These are phyloP conservation scores for Thuidium tamariscinum DNA, from an alignment of 225 moss, liverwort and hornwort genomes.

Conservation along the genomic window DNA sequence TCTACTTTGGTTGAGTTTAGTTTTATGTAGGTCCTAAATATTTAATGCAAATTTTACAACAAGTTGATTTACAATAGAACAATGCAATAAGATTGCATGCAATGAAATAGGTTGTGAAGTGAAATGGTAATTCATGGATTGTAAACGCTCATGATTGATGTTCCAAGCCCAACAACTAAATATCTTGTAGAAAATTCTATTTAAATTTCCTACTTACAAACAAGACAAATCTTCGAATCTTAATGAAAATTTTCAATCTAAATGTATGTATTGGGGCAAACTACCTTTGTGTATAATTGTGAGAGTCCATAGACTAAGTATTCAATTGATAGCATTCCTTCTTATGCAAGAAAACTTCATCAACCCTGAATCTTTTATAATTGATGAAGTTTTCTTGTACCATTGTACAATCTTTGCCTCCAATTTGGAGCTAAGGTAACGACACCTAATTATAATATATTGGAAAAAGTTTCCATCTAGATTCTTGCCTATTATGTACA, in stretches of 20 bases:
- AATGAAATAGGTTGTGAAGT: background rate
- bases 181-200: background rate
- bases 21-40: accelerated
- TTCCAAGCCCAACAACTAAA: accelerated
- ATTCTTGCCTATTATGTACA: background rate
- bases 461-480: background rate
- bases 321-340: background rate
- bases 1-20: background rate
- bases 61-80: background rate
- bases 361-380: accelerated
- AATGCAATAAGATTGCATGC: background rate
- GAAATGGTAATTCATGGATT: background rate
- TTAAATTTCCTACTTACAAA: background rate
- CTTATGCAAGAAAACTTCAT: background rate
- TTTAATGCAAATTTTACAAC: background rate
- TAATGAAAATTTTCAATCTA: background rate
- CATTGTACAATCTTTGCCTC: accelerated
- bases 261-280: background rate
- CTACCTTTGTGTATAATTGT: background rate
- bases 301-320: no score
- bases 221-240: background rate
- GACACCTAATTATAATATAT: background rate
- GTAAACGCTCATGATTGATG: background rate
- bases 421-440: background rate
- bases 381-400: background rate